Base-by-base conservation (phyloP, 2,329 filamentous ascomycete species). In the Pyricularia sp. region DNA sequence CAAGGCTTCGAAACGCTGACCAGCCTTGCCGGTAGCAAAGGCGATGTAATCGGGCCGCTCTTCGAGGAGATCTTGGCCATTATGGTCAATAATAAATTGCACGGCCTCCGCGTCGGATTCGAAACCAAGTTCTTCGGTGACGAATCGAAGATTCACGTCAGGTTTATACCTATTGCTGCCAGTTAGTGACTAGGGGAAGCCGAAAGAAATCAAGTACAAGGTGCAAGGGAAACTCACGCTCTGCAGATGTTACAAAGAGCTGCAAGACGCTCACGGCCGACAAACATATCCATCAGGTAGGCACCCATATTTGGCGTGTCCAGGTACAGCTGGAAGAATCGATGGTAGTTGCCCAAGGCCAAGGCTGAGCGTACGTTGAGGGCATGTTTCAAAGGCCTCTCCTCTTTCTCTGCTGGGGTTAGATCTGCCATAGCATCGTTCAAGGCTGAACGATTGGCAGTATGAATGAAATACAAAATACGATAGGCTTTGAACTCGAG, bases 271-370 rank as follows among this genome's bases (percentile, higher is more conserved):
- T 99, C 93, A 73, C 94, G 88, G 72, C 88, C 88, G 75, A 97
- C 89, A 80, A 99, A 97, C 91, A 96, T 97, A 80, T 99, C 94
- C 90, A 99, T 96, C 63, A 99, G 84, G 78, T 97, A 97, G 71
- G 90, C 92, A 67, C 94, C 93, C 93, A 99, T 96, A 73, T 96
- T 96, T 63, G 92, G 93, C 28, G 93, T 93, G 74, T 93, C 88
- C 70, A 96, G 86, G 76, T 97, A 99, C 60, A 99, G 85, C 79
- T 91, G 90, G 84, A 99, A 97, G 78, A 99, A 97, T 75, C 86
- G 93, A 79, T 99, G 93, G 76, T 97, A 97, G 78, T 97, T 97
- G 71, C 93, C 93, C 75, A 96, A 81, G 63, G 94, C 93, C 73
- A 97, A 80, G 62, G 94, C 90, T 64, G 93, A 96, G 71, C 94